Evolutionary conservation across 495 filamentous ascomycete species (phyloP), one percentile per base, ranked within the genome.

Genomic region (Pseudomonodictys pantanalensis): DNA sequence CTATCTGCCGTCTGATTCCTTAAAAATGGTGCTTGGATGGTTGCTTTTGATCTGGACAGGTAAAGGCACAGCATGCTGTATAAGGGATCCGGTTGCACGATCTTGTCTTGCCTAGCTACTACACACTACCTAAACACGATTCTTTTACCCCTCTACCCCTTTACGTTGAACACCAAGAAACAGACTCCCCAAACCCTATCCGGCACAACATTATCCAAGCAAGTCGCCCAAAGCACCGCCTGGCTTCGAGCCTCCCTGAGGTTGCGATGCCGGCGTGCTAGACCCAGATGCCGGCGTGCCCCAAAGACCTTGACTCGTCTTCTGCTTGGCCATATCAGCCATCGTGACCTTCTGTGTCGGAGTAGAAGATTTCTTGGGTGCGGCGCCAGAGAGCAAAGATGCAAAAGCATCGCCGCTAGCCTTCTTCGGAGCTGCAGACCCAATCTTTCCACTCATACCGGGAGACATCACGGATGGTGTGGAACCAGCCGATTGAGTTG

Each of bases 301-400:
- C 91, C 95, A 98, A 65, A 98, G 89, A 1, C 92, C 91, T 1
- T 90, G 90, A 70, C 85, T 91, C 35, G 90, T 90, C 77, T 96
- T 96, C 72, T 97, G 89, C 77, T 96, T 96, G 41, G 91, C 92
- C 76, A 98, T 87, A 69, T 92, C 89, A 20, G 90, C 91, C 62
- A 98, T 78, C 58, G 85, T 88, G 43, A 83, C 83, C 60, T 88
- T 88, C 56, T 79, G 83, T 1, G 81, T 72, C 3, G 75, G 76
- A 11, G 84, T 82, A 38, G 74, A 78, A 23, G 80, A 75, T 75
- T 96, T 98, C 76, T 91, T 89, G 46, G 92, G 77, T 46, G 87
- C 89, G 25, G 89, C 86, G 46, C 86, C 79, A 25, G 81, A 86
- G 85, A 93, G 95, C 22, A 98, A 79, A 7, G 85, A 86, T 9